A percentile compares a stretch with the other conserved stretches of the same genome.
Evolutionary conservation across 257 asterid species (phyloP).

Genomic region (Apocynum venetum): DNA sequence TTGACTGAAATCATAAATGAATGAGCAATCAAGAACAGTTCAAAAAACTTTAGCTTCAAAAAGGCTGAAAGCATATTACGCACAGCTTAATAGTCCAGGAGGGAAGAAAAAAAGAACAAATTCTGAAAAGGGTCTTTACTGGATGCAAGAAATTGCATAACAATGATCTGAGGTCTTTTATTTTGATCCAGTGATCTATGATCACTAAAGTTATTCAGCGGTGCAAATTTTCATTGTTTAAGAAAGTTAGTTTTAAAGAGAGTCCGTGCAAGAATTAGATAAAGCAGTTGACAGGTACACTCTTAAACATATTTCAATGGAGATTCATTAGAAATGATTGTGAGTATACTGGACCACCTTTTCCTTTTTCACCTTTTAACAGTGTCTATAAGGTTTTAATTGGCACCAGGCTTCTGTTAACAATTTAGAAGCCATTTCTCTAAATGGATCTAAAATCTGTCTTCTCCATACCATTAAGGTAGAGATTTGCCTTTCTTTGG

Average conservation of each 20-base stretch:
- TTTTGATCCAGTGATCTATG: background rate
- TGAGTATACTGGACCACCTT: background rate
- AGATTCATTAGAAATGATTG: background rate
- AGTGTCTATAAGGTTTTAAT: background rate
- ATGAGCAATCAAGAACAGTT: background rate
- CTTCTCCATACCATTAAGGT: background rate
- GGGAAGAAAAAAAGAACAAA: background rate
- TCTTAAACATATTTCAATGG: background rate
- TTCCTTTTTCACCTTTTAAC: background rate
- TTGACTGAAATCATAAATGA: background rate
- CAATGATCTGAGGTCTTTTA: background rate
- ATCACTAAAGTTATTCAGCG: background rate
- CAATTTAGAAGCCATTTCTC: background rate
- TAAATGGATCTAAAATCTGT: background rate
- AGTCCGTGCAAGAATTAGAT: background rate
- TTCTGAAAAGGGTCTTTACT: background rate
- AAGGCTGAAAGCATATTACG: background rate
- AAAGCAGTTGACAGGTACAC: background rate
- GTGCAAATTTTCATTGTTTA: background rate
- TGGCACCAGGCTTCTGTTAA: background rate
- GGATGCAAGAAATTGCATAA: background rate
- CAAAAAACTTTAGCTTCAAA: background rate
- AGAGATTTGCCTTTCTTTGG: background rate
- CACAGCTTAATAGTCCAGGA: background rate
- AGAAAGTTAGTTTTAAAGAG: background rate